Conservation (phyloP, 140 eudicot genomes). For the Cichorium intybus region DNA sequence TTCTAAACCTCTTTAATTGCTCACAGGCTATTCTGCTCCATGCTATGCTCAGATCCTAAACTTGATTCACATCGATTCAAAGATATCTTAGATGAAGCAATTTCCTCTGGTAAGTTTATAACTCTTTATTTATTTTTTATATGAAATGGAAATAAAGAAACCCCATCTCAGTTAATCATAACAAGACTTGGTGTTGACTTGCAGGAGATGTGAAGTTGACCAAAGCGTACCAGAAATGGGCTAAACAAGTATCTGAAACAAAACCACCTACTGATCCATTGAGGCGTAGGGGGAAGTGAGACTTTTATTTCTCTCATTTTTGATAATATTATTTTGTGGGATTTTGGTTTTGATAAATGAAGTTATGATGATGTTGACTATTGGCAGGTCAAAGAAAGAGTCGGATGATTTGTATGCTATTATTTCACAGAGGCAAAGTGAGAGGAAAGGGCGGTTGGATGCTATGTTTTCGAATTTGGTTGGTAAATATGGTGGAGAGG, state of each 20-base stretch:
- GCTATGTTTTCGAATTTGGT: slow-evolving; percentile 68
- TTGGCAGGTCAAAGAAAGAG: slow-evolving; percentile 54
- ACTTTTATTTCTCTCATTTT: not conserved
- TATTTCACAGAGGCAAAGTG: slow-evolving; percentile 71
- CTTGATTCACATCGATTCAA: slow-evolving; percentile 96
- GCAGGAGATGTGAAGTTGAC: slow-evolving; percentile 64
- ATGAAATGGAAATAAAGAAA: not conserved
- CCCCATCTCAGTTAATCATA: not conserved
- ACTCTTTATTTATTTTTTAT: not conserved
- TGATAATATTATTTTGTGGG: not conserved
- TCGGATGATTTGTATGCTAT: slow-evolving; percentile 66
- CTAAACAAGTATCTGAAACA: slow-evolving; percentile 53
- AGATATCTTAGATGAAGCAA: slow-evolving; percentile 87
- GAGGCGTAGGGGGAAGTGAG: slow-evolving; percentile 57
- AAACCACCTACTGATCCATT: slow-evolving; percentile 86
- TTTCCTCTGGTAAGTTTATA: slow-evolving; percentile 58
- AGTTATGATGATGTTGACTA: not conserved
- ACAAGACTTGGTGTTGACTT: slow-evolving; percentile 3
- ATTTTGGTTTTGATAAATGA: not conserved
- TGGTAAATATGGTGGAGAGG: slow-evolving; percentile 70
- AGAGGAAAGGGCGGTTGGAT: slow-evolving; percentile 67
- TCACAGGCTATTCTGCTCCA: slow-evolving; percentile 86
- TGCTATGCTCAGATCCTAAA: slow-evolving; percentile 86
- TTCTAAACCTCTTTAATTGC: not conserved
- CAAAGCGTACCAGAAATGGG: slow-evolving; percentile 82